phyloP scores from a whole-genome alignment of 2,329 filamentous ascomycete species.

The Corynespora cassiicola region DNA sequence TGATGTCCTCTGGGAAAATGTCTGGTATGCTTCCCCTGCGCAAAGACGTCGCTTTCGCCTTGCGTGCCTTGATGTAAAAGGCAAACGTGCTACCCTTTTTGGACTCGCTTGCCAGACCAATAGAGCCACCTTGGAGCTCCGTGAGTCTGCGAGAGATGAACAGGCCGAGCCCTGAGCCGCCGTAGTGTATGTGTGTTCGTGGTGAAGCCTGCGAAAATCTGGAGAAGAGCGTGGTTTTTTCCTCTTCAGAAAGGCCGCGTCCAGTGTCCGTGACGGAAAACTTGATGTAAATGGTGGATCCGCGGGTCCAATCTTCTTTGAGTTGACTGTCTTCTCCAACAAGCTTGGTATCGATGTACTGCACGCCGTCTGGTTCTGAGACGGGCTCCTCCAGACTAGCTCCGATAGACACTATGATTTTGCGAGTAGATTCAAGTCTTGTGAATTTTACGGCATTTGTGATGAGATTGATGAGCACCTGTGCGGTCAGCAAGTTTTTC shows the following conservation, averaged over 20 bases:
- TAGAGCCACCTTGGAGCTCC: slow-evolving; percentile 40
- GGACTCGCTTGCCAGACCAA: slow-evolving; percentile 30
- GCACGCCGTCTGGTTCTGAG: slow-evolving; percentile 38
- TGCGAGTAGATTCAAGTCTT: slow-evolving; percentile 37
- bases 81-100: slow-evolving; percentile 38
- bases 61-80: slow-evolving; percentile 39
- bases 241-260: slow-evolving; percentile 44
- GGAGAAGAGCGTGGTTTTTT: slow-evolving; percentile 38
- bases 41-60: slow-evolving; percentile 2
- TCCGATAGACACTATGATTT: slow-evolving; percentile 46
- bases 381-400: slow-evolving; percentile 37
- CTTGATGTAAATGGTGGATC: slow-evolving; percentile 42
- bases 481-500: not conserved
- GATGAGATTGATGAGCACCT: slow-evolving; percentile 45
- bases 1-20: slow-evolving; percentile 27
- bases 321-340: slow-evolving; percentile 19
- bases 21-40: slow-evolving; percentile 24
- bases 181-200: slow-evolving; percentile 46
- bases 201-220: slow-evolving; percentile 41
- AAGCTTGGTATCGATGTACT: slow-evolving; percentile 36
- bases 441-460: slow-evolving; percentile 56
- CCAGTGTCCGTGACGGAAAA: slow-evolving; percentile 49
- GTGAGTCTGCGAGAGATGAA: slow-evolving; percentile 40
- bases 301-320: slow-evolving; percentile 41
- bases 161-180: slow-evolving; percentile 43